Evolutionary conservation across 768 basidiomycete species (phyloP).

Genomic region (Suillus cothurnatus): DNA sequence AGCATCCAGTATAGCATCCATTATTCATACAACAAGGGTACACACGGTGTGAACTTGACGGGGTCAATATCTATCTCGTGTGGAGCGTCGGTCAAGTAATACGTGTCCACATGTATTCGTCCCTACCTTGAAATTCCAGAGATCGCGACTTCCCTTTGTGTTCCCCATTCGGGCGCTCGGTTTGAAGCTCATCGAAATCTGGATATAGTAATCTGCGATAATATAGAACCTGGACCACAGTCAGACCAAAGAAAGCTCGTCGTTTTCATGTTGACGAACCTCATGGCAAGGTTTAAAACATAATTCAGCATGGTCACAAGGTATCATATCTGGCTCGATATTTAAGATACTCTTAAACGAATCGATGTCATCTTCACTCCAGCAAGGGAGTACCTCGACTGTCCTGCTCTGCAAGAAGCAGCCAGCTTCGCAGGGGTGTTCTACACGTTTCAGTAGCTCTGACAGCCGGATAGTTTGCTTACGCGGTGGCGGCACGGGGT

Average conservation of each 20-base stretch:
- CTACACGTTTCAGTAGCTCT: slow-evolving; percentile 12
- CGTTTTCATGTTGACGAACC: slow-evolving; percentile 33
- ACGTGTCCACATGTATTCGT: slow-evolving; percentile 17
- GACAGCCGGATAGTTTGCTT: slow-evolving; percentile 3
- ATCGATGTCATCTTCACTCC: slow-evolving; percentile 43
- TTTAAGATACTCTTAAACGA: slow-evolving; percentile 42
- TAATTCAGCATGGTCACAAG: slow-evolving; percentile 58
- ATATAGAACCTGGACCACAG: slow-evolving; percentile 23
- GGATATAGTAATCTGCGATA: slow-evolving; percentile 19
- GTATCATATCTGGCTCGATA: slow-evolving; percentile 44
- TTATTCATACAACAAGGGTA: not conserved
- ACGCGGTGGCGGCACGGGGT: slow-evolving; percentile 17
- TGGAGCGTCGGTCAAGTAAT: slow-evolving; percentile 19
- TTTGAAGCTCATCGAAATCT: not conserved
- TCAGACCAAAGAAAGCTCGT: not conserved
- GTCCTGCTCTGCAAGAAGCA: slow-evolving; percentile 27
- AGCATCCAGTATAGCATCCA: slow-evolving; percentile 1
- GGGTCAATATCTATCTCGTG: slow-evolving; percentile 12
- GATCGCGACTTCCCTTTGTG: slow-evolving; percentile 12
- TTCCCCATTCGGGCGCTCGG: not conserved
- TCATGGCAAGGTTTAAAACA: slow-evolving; percentile 63
- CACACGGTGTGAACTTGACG: slow-evolving; percentile 20
- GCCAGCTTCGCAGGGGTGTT: slow-evolving; percentile 26
- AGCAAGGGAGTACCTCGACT: slow-evolving; percentile 31
- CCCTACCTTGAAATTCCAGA: slow-evolving; percentile 26